Evolutionary conservation across 208 protist species (phyloP), one percentile per base, ranked within the genome.

Genomic region (Crithidia expoeki): DNA sequence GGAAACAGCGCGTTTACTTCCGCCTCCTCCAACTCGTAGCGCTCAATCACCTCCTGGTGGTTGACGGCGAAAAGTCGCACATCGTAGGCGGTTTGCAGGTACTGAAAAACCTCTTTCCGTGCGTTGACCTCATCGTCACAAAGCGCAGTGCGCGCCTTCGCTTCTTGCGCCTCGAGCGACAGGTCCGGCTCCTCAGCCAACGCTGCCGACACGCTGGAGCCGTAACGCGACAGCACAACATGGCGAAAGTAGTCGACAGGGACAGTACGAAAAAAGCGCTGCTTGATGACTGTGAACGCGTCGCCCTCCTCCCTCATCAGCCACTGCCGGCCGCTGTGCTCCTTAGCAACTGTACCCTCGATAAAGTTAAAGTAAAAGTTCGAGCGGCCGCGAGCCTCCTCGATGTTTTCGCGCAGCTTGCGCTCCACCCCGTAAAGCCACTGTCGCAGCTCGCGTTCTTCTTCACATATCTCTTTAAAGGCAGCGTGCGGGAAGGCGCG

Each of bases 381-480:
- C 28, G 83, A 88, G 40, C 83, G 51, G 23, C 72, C 34, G 66
- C 85, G 86, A 25, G 60, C 72, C 61, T 87, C 59, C 34, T 89
- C 82, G 65, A 91, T 83, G 55, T 77, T 63, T 23, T 72, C 38
- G 17, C 81, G 83, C 21, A 90, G 82, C 17, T 68, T 75, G 4
- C 40, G 38, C 76, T 94, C 89, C 2, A 94, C 79, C 40, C 84
- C 67, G 57, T 65, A 62, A 12, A 85, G 56, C 89, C 89, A 94
- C 53, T 76, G 58, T 19, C 89, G 89, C n/a, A 94, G 60, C 77
- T 90, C 84, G 12, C 77, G 75, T 68, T 94, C 89, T 59, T 94
- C 84, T 17, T 85, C 53, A 14, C 62, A 74, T n/a, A 94, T 53
- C 44, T 66, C 55, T 4, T 59, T 50, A 33, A 85, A 86, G 40